Conservation (phyloP, 2,329 filamentous ascomycete species). For the Colletotrichum acutatum region DNA sequence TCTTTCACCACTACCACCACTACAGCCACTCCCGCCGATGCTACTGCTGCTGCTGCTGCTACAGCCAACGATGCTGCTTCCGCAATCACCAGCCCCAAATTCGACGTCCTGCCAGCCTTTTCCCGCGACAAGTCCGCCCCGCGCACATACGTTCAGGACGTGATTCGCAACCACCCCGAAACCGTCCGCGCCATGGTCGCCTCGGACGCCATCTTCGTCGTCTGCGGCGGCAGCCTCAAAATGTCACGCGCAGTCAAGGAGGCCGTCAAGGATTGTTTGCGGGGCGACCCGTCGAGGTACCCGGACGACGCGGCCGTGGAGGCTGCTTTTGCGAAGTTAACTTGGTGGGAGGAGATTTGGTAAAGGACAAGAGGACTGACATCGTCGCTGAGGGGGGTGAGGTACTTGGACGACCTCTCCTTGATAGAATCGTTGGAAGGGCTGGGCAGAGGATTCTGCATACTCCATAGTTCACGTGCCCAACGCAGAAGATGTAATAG, state of each 20-base stretch:
- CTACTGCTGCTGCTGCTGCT: slow-evolving; percentile 1
- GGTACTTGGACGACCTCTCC: background rate
- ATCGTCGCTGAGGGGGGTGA: accelerated
- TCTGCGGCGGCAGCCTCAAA: slow-evolving; percentile 68
- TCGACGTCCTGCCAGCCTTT: slow-evolving; percentile 56
- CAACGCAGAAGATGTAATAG: no score
- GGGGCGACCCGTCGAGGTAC: slow-evolving; percentile 47
- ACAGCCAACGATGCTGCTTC: slow-evolving; percentile 39
- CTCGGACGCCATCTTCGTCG: slow-evolving; percentile 57
- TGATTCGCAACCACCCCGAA: slow-evolving; percentile 56
- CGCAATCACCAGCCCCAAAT: slow-evolving; percentile 1
- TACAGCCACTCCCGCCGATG: slow-evolving; percentile 1
- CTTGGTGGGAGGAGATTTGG: slow-evolving; percentile 71
- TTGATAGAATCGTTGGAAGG: no score
- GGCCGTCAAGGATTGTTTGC: slow-evolving; percentile 61
- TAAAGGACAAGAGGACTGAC: slow-evolving; percentile 40
- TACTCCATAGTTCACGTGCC: no score
- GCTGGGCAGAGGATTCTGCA: no score
- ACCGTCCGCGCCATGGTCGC: slow-evolving; percentile 51
- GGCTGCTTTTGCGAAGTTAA: slow-evolving; percentile 47
- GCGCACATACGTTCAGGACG: slow-evolving; percentile 68
- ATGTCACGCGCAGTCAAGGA: slow-evolving; percentile 67
- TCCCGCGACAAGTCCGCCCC: slow-evolving; percentile 55
- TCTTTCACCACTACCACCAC: slow-evolving; percentile 7
- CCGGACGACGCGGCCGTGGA: slow-evolving; percentile 51